phyloP scores from a whole-genome alignment of 1,284 basidiomycete species.

The Sanghuangporus baumii region DNA sequence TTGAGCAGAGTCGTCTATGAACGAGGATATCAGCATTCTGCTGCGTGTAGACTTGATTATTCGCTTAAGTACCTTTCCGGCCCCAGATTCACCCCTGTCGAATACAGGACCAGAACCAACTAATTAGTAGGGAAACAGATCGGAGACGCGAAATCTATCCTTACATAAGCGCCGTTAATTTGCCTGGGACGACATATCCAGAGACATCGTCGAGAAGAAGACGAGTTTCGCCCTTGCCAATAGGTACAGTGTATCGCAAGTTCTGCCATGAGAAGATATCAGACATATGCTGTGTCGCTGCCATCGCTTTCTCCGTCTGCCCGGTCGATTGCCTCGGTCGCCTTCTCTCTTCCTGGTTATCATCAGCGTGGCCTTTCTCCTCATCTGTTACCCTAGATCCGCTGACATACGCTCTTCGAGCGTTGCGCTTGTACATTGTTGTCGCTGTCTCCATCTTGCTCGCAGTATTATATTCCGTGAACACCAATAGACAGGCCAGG shows the following conservation, averaged over 20 bases:
- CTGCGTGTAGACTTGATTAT: conserved; percentile 21
- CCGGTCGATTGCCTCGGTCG: background rate
- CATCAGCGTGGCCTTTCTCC: conserved; percentile 23
- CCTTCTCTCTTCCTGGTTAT: background rate
- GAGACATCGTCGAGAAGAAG: conserved; percentile 73
- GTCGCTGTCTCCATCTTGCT: conserved; percentile 28
- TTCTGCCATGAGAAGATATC: conserved; percentile 63
- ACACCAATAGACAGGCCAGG: conserved; percentile 41
- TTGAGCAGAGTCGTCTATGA: conserved; percentile 76
- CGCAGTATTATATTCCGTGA: conserved; percentile 42
- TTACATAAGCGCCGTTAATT: conserved; percentile 68
- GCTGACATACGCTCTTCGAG: conserved; percentile 16
- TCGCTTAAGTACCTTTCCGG: conserved; percentile 58
- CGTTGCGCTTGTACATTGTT: conserved; percentile 35
- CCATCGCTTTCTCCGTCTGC: conserved; percentile 19
- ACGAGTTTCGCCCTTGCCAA: conserved; percentile 48
- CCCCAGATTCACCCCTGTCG: conserved; percentile 63
- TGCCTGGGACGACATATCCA: conserved; percentile 80
- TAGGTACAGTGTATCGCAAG: conserved; percentile 56
- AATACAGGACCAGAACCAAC: background rate
- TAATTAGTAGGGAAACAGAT: background rate
- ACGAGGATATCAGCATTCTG: conserved; percentile 12
- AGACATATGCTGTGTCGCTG: conserved; percentile 25
- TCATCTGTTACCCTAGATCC: conserved; percentile 23
- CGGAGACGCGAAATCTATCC: background rate